Evolutionary conservation across 2,329 filamentous ascomycete genomes (phyloP).

Genomic region (Paraconiothyrium sp.): DNA sequence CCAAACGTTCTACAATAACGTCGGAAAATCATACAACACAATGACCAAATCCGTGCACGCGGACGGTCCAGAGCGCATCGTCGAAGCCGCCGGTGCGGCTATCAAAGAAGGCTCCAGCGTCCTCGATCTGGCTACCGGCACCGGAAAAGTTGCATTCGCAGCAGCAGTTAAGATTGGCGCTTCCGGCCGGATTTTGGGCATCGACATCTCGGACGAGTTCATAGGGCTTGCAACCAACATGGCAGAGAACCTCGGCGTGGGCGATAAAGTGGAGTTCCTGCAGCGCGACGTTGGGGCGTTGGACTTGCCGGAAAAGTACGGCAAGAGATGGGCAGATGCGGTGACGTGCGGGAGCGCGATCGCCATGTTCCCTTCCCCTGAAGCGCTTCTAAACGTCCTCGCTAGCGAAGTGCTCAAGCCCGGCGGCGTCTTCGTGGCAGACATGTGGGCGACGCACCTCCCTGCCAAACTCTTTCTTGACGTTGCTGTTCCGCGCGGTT

Average conservation of each 20-base stretch:
- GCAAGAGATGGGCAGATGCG: slow-evolving; percentile 7
- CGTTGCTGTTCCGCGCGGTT: slow-evolving; percentile 14
- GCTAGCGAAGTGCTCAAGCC: slow-evolving; percentile 13
- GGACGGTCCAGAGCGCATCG: slow-evolving; percentile 6
- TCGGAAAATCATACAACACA: slow-evolving; percentile 13
- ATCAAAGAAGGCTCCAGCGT: slow-evolving; percentile 11
- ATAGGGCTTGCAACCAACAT: not conserved
- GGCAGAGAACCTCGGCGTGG: not conserved
- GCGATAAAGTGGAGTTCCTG: slow-evolving; percentile 2
- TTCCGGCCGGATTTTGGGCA: slow-evolving; percentile 10
- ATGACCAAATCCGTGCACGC: slow-evolving; percentile 3
- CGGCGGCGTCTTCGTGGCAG: slow-evolving; percentile 15
- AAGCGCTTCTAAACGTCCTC: not conserved
- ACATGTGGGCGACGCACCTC: slow-evolving; percentile 7
- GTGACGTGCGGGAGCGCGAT: slow-evolving; percentile 18
- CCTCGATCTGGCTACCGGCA: slow-evolving; percentile 18
- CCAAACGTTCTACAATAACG: slow-evolving; percentile 16
- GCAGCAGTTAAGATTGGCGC: slow-evolving; percentile 7
- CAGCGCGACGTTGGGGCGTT: slow-evolving; percentile 5
- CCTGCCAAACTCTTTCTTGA: slow-evolving; percentile 17
- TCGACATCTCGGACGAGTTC: slow-evolving; percentile 16
- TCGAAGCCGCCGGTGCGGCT: slow-evolving; percentile 10
- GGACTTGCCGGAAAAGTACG: slow-evolving; percentile 3
- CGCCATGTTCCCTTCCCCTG: slow-evolving; percentile 4
- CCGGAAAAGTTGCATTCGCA: slow-evolving; percentile 16